Evolutionary conservation across 768 basidiomycete genomes (phyloP).

Genomic region (Guyanaporus albipodus): DNA sequence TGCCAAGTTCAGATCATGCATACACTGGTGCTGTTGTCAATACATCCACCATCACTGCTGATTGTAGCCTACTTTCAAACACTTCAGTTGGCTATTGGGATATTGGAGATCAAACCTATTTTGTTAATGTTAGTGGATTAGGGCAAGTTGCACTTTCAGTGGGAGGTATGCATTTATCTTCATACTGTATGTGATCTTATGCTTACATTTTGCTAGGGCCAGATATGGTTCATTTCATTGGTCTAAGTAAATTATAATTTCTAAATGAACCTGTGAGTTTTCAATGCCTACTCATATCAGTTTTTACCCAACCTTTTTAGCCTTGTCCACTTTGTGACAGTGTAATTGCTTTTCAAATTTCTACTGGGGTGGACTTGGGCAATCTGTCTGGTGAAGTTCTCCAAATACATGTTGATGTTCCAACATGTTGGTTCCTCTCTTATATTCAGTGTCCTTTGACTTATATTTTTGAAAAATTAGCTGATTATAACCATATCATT

Average conservation of each 20-base stretch:
- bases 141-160: not conserved
- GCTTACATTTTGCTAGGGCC: not conserved
- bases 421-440: not conserved
- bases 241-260: too few relatives aligned
- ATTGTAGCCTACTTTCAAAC: constrained; percentile 14
- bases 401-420: not conserved
- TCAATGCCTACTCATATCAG: not conserved
- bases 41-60: constrained; percentile 13
- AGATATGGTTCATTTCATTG: not conserved
- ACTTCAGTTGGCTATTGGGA: not conserved
- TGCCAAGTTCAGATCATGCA: not conserved
- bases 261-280: not conserved
- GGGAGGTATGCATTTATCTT: not conserved
- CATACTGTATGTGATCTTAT: not conserved
- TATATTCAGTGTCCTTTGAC: not conserved
- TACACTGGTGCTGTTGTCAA: constrained; percentile 12
- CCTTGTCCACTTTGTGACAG: not conserved
- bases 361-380: not conserved
- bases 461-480: not conserved
- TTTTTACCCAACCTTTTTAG: not conserved
- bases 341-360: not conserved
- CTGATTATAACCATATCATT: not conserved
- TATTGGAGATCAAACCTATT: not conserved
- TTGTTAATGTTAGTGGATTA: constrained; percentile 4
- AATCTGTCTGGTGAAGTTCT: not conserved